Evolutionary conservation across 805 yeast genomes (phyloP), one percentile per base, ranked within the genome.

Genomic region (Zygosaccharomyces kombuchaensis): DNA sequence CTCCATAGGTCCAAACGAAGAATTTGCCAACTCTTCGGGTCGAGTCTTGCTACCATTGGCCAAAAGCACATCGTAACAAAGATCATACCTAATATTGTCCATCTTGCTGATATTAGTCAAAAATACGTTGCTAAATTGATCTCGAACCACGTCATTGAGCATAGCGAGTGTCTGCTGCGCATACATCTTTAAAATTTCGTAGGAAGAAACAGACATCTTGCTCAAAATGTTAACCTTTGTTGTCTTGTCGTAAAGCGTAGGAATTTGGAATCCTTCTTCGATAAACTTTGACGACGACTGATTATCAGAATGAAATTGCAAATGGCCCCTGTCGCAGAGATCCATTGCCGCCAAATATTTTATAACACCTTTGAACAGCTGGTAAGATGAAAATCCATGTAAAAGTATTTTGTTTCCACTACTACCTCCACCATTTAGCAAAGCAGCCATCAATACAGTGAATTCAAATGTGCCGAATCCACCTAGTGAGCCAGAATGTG

Each of bases 391-490:
- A 64, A 85, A 91, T 0, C 98, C 99, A 55, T 82, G 84, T 31
- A 89, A 65, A 45, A 93, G 71, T 19, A 88, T 82, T 57, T 81
- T 84, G 57, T 82, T 84, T 10, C 95, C 93, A 53, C 73, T 74
- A 6, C 70, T 65, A 48, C 91, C 90, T 55, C 95, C 95, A 56
- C 96, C 96, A 50, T 82, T 80, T 35, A 93, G 70, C 44, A 93
- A 68, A 1, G 89, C 84, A 34, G 95, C 82, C 81, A 88, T 79
- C 41, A 91, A 65, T 31, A 84, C 69, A 25, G 89, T 82, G 64
- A 89, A 89, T 68, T 93, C 98, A 63, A 88, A 88, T 56, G 84
- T 86, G 9, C 98, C 98, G 65, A 93, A 91, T 0, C 98, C 98
- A 37, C 79, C 78, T 16, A 65, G 44, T 1, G 62, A 51, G 3